Base-by-base conservation (phyloP, 129 eudicot species). In the Centaurea solstitialis region DNA sequence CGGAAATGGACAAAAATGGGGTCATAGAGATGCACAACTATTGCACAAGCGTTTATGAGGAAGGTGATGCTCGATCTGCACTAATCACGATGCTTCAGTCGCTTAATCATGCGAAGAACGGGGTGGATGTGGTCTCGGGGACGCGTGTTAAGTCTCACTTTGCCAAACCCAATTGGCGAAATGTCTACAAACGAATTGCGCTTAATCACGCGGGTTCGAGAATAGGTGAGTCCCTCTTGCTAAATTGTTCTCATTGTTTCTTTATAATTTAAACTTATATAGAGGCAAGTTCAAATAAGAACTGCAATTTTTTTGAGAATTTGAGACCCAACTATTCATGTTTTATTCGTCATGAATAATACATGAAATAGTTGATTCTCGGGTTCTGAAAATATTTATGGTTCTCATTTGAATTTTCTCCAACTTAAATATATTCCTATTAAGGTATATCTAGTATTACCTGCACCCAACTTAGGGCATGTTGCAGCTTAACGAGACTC, bases 21-120 rank as follows among this genome's bases (percentile, higher is more conserved):
- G 93, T 91, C 12, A 91, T 94, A 53, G 98, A 94, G 76, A 94
- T 94, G 96, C 96, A 92, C 77, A 94, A 87, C 71, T 90, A 88
- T 70, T 89, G 94, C 67, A 90, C 98, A 1, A 92, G 98, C 83
- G 97, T 94, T 57, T 91, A 94, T 57, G 94, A 92, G 77, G 93
- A 90, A 78, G 96, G 97, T 1, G 98, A 94, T 79, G 97, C 97
- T 10, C 78, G 98, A 26, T 92, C 96, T 0, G 94, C 93, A 24
- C 76, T 92, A 24, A 90, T 94, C 68, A 82, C 92, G 20, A 88
- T 94, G 95, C 89, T 94, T 74, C 98, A 94, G 72, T 86, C 93
- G 1, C 88, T 92, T 12, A 87, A 90, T 76, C 92, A 88, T 83
- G 94, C 98, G 11, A 90, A 94, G 59, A 87, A 90, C 71, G 98